Percentiles rank a stretch among this genome's conserved stretches.
phyloP scores from a whole-genome alignment of 257 asterid species.

The Cordia subcordata region DNA sequence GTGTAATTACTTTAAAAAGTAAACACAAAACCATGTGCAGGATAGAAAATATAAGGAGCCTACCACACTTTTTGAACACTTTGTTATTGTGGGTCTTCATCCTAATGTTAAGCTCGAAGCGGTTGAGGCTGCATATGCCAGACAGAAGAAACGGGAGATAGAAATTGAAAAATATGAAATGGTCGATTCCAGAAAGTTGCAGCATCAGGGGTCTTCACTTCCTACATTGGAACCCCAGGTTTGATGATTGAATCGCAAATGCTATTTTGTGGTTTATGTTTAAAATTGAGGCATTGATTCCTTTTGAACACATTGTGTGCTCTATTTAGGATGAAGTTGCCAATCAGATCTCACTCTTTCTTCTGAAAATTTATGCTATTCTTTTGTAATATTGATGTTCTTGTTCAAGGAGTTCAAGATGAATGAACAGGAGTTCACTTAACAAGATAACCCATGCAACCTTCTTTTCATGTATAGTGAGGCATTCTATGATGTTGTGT shows the following conservation, averaged over 20 bases:
- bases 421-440: too few species aligned
- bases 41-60: slow-evolving; percentile 82
- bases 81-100: slow-evolving; percentile 74
- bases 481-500: too few species aligned
- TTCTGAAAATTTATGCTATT: too few species aligned
- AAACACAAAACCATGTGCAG: slow-evolving; percentile 16
- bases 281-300: not conserved
- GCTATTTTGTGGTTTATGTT: not conserved
- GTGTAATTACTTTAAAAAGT: too few species aligned
- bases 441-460: too few species aligned
- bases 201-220: slow-evolving; percentile 41
- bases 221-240: slow-evolving; percentile 88
- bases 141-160: slow-evolving; percentile 59
- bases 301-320: not conserved
- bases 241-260: too few species aligned
- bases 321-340: not conserved
- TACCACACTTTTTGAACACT: slow-evolving; percentile 77
- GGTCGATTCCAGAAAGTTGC: slow-evolving; percentile 30
- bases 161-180: slow-evolving; percentile 40
- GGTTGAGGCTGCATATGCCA: slow-evolving; percentile 69
- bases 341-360: too few species aligned
- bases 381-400: too few species aligned
- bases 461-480: too few species aligned
- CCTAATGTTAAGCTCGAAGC: slow-evolving; percentile 79
- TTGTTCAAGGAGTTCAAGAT: too few species aligned